Base-by-base conservation (phyloP, 1,284 basidiomycete genomes). In the Inonotus obliquus region DNA sequence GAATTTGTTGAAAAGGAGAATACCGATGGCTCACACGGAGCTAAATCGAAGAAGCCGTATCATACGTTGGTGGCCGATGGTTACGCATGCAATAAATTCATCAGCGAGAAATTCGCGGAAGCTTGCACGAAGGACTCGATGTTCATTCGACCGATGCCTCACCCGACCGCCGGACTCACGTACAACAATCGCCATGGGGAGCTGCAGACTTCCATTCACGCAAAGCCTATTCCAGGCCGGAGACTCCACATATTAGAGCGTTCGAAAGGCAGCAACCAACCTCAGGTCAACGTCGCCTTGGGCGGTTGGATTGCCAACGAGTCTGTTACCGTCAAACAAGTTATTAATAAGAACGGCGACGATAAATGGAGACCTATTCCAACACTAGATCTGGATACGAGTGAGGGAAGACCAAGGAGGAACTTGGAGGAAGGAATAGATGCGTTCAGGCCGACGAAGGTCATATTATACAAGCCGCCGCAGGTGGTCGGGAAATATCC, bases 81-180 rank as follows among this genome's bases (percentile, higher is more conserved):
- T 11, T 38, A 29, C 19, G 23, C 32, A 6, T 44, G 69, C 69
- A 57, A 67, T 62, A 62, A 62, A 17, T 76, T 75, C 73, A 67
- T 76, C 56, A 62, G 65, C 21, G 60, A 65, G 17, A 62, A 65
- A 54, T 69, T 71, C 19, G 66, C 66, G 60, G 48, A 67, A 29
- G 57, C 65, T 38, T 71, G 69, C 60, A 67, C 69, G 48, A 61
- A 69, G 19, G 65, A 67, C 11, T 77, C 75, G 23, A 76, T 65
- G 58, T 75, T 72, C 45, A 84, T 92, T 66, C 81, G 84, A 62
- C 85, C 81, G 52, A 76, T 82, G 23, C 87, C 88, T 0, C 90
- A 92, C 66, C 77, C 75, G 21, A 77, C 73, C 44, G 89, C 78
- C 41, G 90, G 82, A 6, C 76, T 91, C 47, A 74, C 76, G 54